phyloP scores from a whole-genome alignment of 805 yeast genomes.

The Diddensiella transvaalensis region DNA sequence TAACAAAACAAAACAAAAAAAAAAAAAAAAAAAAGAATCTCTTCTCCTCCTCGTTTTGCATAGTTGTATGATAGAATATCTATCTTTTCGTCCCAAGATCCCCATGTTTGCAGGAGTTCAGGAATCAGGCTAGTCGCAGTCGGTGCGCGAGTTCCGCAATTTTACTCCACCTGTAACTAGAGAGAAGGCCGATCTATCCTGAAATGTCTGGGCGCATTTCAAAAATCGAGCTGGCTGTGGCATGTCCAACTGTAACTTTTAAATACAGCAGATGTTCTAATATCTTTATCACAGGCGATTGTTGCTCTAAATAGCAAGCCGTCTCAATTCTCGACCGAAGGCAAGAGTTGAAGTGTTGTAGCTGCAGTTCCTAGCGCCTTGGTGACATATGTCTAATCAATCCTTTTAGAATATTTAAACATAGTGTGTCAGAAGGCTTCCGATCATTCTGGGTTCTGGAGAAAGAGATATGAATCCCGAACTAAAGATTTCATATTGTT shows the following conservation, averaged over 20 bases:
- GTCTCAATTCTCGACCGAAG: not conserved
- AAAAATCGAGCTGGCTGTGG: conserved; percentile 2
- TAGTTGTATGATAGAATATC: too few species aligned
- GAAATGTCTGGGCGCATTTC: not conserved
- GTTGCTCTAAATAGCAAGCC: conserved; percentile 9
- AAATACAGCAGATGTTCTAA: not conserved
- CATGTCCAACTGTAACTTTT: not conserved
- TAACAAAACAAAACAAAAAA: too few species aligned
- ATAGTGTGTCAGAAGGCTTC: not conserved
- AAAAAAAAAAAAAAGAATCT: too few species aligned
- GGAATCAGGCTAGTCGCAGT: too few species aligned
- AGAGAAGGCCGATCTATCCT: too few species aligned
- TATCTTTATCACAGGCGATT: conserved; percentile 8
- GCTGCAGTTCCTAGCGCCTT: not conserved
- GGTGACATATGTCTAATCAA: not conserved
- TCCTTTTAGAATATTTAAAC: not conserved
- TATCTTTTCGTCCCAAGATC: too few species aligned
- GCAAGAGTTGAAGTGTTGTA: conserved; percentile 7
- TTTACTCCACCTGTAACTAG: too few species aligned
- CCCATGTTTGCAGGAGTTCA: too few species aligned
- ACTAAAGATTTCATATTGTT: conserved; percentile 3
- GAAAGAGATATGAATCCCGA: conserved; percentile 3
- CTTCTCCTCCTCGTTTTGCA: too few species aligned
- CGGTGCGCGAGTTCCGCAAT: too few species aligned
- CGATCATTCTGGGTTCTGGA: conserved; percentile 9